These are phyloP conservation scores for Chaetomidium leptoderma DNA, from an alignment of 495 filamentous ascomycete species.

Conservation along the genomic window DNA sequence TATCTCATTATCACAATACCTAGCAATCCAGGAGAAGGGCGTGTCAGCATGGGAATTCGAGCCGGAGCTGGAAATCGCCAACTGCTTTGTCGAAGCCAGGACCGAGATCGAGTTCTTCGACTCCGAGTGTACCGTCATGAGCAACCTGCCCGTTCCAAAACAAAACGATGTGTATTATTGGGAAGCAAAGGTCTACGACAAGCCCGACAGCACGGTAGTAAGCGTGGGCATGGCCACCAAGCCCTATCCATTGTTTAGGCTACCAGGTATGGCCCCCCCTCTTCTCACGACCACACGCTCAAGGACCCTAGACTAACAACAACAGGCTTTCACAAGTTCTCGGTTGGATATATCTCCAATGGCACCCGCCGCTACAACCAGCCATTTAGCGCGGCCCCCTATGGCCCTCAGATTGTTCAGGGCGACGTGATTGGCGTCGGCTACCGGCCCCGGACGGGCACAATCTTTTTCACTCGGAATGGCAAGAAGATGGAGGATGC, in stretches of 20 bases:
- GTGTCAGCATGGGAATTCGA: conserved; percentile 99
- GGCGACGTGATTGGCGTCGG: conserved; percentile 96
- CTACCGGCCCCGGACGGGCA: conserved; percentile 89
- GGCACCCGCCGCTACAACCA: conserved; percentile 87
- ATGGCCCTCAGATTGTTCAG: conserved; percentile 79
- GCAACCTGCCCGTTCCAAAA: conserved; percentile 92
- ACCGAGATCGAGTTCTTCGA: conserved; percentile 99
- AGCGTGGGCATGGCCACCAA: conserved; percentile 93
- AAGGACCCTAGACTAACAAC: conserved; percentile 2
- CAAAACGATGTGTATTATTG: conserved; percentile 99
- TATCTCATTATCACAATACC: conserved; percentile 93
- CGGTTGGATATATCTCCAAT: conserved; percentile 82
- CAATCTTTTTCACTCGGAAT: conserved; percentile 96
- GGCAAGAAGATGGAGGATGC: conserved; percentile 96
- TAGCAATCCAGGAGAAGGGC: conserved; percentile 98
- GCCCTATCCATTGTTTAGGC: conserved; percentile 88
- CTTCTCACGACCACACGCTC: too few relatives aligned
- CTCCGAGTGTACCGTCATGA: conserved; percentile 94
- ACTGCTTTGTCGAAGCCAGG: conserved; percentile 93
- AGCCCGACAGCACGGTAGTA: conserved; percentile 79
- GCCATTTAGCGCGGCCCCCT: conserved; percentile 71
- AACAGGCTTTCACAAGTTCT: conserved; percentile 83
- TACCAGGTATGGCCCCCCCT: conserved; percentile 63
- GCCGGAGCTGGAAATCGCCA: conserved; percentile 95
- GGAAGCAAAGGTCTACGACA: conserved; percentile 98